Evolutionary conservation across 2,329 filamentous ascomycete genomes (phyloP), one percentile per base, ranked within the genome.

Genomic region (Aspergillus ustus): DNA sequence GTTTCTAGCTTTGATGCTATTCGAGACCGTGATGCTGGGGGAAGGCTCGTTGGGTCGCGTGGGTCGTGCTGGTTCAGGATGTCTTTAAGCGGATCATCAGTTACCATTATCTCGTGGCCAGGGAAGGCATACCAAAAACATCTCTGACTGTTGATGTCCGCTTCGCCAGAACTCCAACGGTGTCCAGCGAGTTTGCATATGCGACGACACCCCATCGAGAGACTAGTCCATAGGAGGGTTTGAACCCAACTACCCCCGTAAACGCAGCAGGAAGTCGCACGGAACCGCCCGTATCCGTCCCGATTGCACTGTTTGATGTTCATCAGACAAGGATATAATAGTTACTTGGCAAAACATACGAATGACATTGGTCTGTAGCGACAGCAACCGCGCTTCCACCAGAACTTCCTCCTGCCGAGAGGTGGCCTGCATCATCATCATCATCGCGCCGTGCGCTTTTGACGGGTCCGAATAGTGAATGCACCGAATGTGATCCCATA

Each of bases 141-240:
- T 81, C 72, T 44, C 81, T 78, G 6, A 90, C 83, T 2, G 72
- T 74, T n/a, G 72, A 74, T 0, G 87, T 85, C 3, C 80, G 81
- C 51, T 74, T 78, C 0, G 88, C 87, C 48, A 97, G 68, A 3
- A 97, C 82, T 0, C 93, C 93, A 8, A 97, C 92, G 0, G 93
- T 97, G 73, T 97, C 93, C 8, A 97, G 81, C 2, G 92, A 96
- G 75, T 97, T 97, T 8, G 93, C 93, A 73, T 97, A 97, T 15
- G 92, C 90, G 53, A 97, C 87, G 2, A 97, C 91, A 1, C 93
- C 93, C 82, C 89, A 92, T 62, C 93, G 85, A 49, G 92, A 96
- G 31, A 97, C 77, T 78, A 94, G 85, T 17, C 93, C 93, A 73
- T 97, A 97, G 29, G 91, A 95, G 1, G 93, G 93, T 77, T 97